Evolutionary conservation across 768 basidiomycete species (phyloP).

Genomic region (Pleurotus salmoneostramineus): DNA sequence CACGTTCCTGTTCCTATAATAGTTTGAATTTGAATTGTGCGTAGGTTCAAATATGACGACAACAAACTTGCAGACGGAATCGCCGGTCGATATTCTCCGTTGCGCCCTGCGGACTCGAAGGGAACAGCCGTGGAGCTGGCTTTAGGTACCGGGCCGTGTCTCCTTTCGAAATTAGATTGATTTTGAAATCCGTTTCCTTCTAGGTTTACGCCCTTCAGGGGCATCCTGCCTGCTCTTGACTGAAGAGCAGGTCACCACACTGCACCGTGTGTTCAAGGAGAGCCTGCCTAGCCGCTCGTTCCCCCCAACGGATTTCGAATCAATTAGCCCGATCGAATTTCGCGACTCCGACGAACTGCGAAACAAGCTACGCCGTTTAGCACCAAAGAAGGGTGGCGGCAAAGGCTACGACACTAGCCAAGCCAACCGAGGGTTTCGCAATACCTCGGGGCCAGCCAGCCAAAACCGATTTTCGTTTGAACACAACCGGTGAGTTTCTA

Average conservation of each 20-base stretch:
- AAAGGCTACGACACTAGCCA: constrained; percentile 1
- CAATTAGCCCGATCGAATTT: constrained; percentile 2
- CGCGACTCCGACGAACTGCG: neutral
- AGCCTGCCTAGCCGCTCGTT: neutral
- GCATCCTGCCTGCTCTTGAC: constrained; percentile 1
- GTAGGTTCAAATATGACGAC: neutral
- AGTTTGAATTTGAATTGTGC: neutral
- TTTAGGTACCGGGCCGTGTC: neutral
- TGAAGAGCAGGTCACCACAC: neutral
- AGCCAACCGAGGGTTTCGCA: neutral
- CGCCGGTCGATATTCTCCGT: neutral
- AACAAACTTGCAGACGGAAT: neutral
- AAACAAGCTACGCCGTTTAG: neutral
- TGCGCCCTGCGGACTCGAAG: neutral
- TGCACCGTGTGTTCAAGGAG: neutral
- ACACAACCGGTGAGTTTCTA: neutral
- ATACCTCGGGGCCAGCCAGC: neutral
- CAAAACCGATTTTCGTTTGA: neutral
- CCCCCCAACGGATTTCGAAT: neutral
- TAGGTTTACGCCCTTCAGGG: constrained; percentile 1
- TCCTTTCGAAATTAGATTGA: neutral
- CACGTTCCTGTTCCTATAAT: neutral
- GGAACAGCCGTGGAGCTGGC: neutral
- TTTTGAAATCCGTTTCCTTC: neutral
- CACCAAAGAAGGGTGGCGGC: neutral